Percentiles rank a stretch among this genome's conserved stretches.
Evolutionary conservation across 148 eudicot genomes (phyloP).

Genomic region (Rhododendron kiyosumense): DNA sequence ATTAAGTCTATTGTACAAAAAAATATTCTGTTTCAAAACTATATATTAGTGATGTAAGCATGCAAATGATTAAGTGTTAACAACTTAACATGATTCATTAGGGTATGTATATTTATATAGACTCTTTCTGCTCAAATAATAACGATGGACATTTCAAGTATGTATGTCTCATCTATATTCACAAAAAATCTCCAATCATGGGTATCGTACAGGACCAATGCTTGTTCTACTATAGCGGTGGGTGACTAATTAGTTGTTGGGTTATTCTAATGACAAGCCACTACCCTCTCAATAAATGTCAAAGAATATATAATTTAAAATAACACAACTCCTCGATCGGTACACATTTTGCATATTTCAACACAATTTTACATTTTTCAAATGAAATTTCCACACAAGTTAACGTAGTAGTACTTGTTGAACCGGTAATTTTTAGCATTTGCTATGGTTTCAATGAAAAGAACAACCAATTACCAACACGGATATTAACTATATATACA

Average conservation of each 20-base stretch:
- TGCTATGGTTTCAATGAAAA: not conserved
- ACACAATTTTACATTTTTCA: not conserved
- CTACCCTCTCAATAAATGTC: not conserved
- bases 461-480: not conserved
- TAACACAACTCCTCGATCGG: not conserved
- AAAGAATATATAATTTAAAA: not conserved
- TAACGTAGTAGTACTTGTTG: not conserved
- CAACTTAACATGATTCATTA: not conserved
- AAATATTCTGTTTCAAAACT: not conserved
- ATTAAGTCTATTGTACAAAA: not conserved
- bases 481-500: no score
- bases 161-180: not conserved
- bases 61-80: not conserved
- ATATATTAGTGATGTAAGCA: not conserved
- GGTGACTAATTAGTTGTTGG: not conserved
- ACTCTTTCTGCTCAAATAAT: not conserved
- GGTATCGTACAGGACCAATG: not conserved
- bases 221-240: not conserved
- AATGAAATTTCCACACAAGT: not conserved
- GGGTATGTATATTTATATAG: not conserved
- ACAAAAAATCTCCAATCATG: not conserved
- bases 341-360: not conserved
- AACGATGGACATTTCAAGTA: not conserved
- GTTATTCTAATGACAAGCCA: not conserved
- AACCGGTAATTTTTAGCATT: not conserved